A percentile compares a stretch with the other conserved stretches of the same genome.
phyloP scores from a whole-genome alignment of 2,329 filamentous ascomycete species.

The Diplodia seriata region DNA sequence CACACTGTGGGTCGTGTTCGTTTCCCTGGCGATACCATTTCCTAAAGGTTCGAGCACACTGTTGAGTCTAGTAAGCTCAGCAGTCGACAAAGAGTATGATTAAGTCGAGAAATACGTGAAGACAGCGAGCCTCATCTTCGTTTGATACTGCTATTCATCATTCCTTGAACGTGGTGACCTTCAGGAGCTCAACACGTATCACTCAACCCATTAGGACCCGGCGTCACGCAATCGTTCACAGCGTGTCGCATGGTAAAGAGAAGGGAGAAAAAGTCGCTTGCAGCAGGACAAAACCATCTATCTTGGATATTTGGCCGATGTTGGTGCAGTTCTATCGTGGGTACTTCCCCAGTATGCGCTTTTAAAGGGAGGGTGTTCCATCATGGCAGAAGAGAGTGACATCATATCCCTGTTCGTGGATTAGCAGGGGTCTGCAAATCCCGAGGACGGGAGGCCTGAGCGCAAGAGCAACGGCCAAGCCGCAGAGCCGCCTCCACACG shows the following conservation, averaged over 20 bases:
- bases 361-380: background rate
- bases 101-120: background rate
- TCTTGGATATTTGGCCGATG: too few relatives aligned
- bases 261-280: background rate
- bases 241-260: background rate
- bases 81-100: background rate
- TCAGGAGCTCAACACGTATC: background rate
- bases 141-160: background rate
- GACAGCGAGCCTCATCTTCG: background rate
- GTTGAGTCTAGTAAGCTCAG: background rate
- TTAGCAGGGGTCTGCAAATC: background rate
- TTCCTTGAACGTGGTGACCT: background rate
- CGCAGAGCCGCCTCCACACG: conserved; percentile 23
- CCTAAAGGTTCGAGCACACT: background rate
- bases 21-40: background rate
- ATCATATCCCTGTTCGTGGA: background rate
- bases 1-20: background rate
- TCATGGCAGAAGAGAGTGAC: background rate
- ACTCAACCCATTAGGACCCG: background rate
- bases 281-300: too few relatives aligned
- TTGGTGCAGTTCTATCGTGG: background rate
- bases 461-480: conserved; percentile 1
- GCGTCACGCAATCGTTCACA: background rate
- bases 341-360: background rate
- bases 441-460: background rate